A percentile compares a stretch with the other conserved stretches of the same genome.
Evolutionary conservation across 805 yeast species (phyloP).

Genomic region (Phaffomyces opuntiae): DNA sequence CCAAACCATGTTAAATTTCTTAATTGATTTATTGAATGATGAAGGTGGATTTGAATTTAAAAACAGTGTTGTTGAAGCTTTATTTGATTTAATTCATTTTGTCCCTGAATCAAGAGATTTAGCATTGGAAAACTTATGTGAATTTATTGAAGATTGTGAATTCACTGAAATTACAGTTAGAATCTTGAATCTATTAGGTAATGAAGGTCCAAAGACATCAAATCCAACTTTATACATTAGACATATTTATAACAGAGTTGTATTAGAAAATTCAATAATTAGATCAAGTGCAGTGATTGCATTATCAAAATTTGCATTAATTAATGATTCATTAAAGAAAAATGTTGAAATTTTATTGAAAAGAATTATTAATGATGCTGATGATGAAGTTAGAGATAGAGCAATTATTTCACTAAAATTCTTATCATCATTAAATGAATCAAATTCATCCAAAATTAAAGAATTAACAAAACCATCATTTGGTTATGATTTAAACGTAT

Average conservation of each 20-base stretch:
- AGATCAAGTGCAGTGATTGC: conserved; percentile 95
- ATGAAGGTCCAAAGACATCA: conserved; percentile 83
- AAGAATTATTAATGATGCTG: conserved; percentile 81
- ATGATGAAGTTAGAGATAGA: conserved; percentile 97
- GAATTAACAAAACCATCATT: conserved; percentile 60
- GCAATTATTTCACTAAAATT: conserved; percentile 81
- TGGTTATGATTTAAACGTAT: conserved; percentile 63
- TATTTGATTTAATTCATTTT: conserved; percentile 83
- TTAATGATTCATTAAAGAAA: conserved; percentile 55
- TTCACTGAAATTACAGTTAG: conserved; percentile 91
- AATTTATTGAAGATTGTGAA: conserved; percentile 97
- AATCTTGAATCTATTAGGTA: conserved; percentile 84
- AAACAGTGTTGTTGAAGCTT: conserved; percentile 83
- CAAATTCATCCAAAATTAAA: conserved; percentile 30
- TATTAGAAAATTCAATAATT: conserved; percentile 89
- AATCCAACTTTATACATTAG: conserved; percentile 89
- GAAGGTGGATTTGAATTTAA: conserved; percentile 88
- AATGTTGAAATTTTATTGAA: conserved; percentile 70
- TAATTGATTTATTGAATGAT: conserved; percentile 78
- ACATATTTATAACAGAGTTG: conserved; percentile 95
- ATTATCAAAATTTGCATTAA: conserved; percentile 79
- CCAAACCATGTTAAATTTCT: conserved; percentile 71
- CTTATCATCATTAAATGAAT: conserved; percentile 33
- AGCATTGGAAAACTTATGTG: conserved; percentile 86
- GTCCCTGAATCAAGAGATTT: conserved; percentile 77